Evolutionary conservation across 768 basidiomycete species (phyloP), one percentile per base, ranked within the genome.

Genomic region (Lactarius tabidus): DNA sequence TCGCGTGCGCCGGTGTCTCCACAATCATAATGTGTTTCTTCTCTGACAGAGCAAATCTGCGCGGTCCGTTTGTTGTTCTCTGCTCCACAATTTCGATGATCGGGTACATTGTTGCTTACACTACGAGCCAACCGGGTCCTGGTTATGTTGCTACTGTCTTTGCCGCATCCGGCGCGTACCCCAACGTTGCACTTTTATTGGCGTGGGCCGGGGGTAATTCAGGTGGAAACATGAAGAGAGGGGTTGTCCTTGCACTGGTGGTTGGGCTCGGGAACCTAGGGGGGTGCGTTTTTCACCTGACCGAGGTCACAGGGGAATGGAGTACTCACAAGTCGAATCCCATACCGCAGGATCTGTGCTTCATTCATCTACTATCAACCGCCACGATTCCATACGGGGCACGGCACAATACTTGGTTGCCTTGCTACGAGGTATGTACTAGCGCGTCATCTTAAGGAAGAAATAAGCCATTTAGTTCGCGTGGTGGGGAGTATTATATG

Each of bases 181-280:
- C 86, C 0, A 80, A 78, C 9, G 76, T 85, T 58, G 74, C 76
- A 7, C 74, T 84, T n/a, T 71, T 71, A 29, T 71, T 86, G 1
- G 82, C 84, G 41, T 87, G 86, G 86, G 80, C 76, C 2, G 78
- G 80, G 3, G 81, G 81, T 10, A 83, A 84, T 61, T 79, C 82
- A 0, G 85, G 85, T 26, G 84, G 85, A 31, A 83, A 85, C 68
- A 66, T 82, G 57, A 81, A 82, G 69, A 78, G 79, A 63, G 85
- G 79, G 26, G 77, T 85, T 15, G 77, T 78, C 15, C 65, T 85
- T 36, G 86, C 81, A 8, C 78, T 84, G 77, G 79, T 85, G 18
- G 80, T 83, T 60, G 83, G 83, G 29, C 41, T 82, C 8, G 84
- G 83, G 26, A 87, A 86, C 64, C 74, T 86, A 9, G 84, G 84